Evolutionary conservation across 2,329 filamentous ascomycete species (phyloP).

Genomic region (Fusarium tupiense): DNA sequence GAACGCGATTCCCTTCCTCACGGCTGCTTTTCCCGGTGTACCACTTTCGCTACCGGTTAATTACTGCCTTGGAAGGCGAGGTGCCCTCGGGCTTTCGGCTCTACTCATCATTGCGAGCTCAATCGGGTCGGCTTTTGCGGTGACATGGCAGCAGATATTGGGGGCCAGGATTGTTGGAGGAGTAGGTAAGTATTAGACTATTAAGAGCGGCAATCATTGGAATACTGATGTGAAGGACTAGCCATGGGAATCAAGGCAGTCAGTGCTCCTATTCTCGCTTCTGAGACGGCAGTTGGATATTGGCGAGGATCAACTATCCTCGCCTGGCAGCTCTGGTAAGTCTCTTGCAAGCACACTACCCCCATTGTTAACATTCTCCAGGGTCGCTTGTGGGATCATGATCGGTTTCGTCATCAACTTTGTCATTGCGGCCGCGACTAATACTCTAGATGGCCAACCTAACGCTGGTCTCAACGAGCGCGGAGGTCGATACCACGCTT

Average conservation of each 20-base stretch:
- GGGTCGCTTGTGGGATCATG: constrained; percentile 42
- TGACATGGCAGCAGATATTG: constrained; percentile 46
- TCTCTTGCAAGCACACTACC: constrained; percentile 18
- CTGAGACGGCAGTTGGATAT: constrained; percentile 57
- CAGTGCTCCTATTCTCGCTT: constrained; percentile 58
- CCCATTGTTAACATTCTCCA: neutral
- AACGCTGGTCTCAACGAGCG: neutral
- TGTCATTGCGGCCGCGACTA: constrained; percentile 15
- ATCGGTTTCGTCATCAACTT: constrained; percentile 38
- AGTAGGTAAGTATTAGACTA: constrained; percentile 9
- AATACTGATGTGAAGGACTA: neutral
- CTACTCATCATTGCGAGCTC: constrained; percentile 52
- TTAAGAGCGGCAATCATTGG: neutral
- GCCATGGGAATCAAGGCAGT: constrained; percentile 62
- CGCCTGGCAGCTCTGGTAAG: constrained; percentile 58
- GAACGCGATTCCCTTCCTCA: constrained; percentile 51
- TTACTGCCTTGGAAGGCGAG: constrained; percentile 50
- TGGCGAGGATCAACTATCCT: constrained; percentile 60
- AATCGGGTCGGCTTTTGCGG: constrained; percentile 47
- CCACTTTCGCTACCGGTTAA: constrained; percentile 52
- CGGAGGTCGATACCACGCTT: constrained; percentile 14
- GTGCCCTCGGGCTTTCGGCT: constrained; percentile 51
- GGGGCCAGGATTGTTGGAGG: constrained; percentile 40
- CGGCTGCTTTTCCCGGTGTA: constrained; percentile 49
- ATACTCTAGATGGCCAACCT: neutral